These are phyloP conservation scores for Vachellia pachyceras DNA, from an alignment of 306 rosid species.

Conservation along the genomic window DNA sequence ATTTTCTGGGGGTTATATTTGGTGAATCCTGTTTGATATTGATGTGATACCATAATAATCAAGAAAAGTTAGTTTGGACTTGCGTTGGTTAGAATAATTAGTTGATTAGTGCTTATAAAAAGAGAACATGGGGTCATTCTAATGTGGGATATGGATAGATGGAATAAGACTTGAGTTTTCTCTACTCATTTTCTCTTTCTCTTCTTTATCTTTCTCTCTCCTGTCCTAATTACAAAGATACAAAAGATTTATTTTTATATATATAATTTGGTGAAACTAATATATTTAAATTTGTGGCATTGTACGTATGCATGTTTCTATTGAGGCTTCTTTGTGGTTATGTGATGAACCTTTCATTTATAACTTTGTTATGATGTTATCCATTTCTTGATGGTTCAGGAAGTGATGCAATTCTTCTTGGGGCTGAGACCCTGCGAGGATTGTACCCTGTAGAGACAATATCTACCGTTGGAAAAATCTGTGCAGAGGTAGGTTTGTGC, in stretches of 20 bases:
- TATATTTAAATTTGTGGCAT: neutral
- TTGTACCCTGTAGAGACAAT: slow-evolving; percentile 88
- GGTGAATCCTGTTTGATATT: neutral
- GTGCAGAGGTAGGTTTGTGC: slow-evolving; percentile 69
- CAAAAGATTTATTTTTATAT: neutral
- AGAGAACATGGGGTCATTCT: no score
- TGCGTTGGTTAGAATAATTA: no score
- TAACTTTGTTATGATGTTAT: neutral
- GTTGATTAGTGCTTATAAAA: no score
- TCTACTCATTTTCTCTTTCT: no score
- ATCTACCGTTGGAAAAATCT: slow-evolving; percentile 84
- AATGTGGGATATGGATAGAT: no score
- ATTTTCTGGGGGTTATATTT: neutral
- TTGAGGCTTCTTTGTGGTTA: neutral
- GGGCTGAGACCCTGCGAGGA: slow-evolving; percentile 95
- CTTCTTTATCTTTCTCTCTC: no score
- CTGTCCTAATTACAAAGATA: no score
- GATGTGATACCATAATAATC: no score
- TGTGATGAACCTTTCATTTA: neutral
- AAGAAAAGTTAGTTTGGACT: no score
- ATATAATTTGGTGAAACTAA: neutral
- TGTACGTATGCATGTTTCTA: slow-evolving; percentile 8
- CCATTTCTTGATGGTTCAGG: slow-evolving; percentile 52
- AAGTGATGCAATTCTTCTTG: slow-evolving; percentile 90
- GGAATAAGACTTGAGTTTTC: no score